A percentile compares a stretch with the other conserved stretches of the same genome.
These are phyloP conservation scores for Erodium maritimum DNA, from an alignment of 345 rosid species.

Conservation along the genomic window DNA sequence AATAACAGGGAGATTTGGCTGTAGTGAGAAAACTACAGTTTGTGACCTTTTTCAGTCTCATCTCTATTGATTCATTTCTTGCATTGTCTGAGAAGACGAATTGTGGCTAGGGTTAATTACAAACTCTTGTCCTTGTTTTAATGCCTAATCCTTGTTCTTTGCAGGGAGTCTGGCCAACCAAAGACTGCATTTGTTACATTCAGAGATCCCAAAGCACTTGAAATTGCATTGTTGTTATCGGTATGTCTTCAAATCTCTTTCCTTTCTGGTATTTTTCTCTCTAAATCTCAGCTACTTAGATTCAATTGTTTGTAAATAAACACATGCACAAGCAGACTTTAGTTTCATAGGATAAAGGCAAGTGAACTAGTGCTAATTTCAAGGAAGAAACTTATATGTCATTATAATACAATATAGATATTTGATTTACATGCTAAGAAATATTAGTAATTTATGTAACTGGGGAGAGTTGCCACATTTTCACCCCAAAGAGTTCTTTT, in stretches of 20 bases:
- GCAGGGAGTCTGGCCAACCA: slow-evolving; percentile 45
- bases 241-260: slow-evolving; percentile 16
- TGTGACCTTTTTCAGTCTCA: not conserved
- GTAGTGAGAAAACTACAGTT: not conserved
- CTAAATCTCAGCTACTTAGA: no score
- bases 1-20: not conserved
- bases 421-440: not conserved
- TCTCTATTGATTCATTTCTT: not conserved
- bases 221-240: slow-evolving; percentile 81
- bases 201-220: slow-evolving; percentile 74
- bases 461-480: not conserved
- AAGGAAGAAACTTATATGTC: not conserved
- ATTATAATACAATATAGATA: not conserved
- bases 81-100: not conserved
- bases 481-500: no score
- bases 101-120: not conserved
- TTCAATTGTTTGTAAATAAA: not conserved
- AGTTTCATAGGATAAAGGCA: not conserved
- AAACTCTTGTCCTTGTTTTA: slow-evolving; percentile 10
- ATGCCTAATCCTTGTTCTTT: slow-evolving; percentile 3
- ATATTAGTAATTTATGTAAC: not conserved
- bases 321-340: not conserved
- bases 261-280: not conserved
- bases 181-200: slow-evolving; percentile 73
- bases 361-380: not conserved